Conservation (phyloP, 2,329 filamentous ascomycete species). For the Talaromyces sp. region DNA sequence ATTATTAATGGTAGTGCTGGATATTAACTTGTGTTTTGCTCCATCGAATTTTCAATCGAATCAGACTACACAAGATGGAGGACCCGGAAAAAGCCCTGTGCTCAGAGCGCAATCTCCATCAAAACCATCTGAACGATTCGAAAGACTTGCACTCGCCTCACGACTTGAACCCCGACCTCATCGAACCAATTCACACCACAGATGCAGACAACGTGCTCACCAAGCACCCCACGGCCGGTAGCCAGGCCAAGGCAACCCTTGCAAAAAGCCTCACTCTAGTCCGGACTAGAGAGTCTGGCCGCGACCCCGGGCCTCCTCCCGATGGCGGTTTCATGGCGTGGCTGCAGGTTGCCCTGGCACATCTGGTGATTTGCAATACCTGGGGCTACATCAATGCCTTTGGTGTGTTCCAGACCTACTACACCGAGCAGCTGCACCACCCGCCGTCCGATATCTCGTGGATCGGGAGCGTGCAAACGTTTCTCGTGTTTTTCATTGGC, state of each 20-base stretch:
- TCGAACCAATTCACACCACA: neutral
- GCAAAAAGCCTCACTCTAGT: slow-evolving; percentile 5
- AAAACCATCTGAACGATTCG: neutral
- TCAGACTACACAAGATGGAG: neutral
- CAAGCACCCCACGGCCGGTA: neutral
- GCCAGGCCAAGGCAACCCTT: neutral
- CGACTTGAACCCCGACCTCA: neutral
- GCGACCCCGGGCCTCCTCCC: slow-evolving; percentile 16
- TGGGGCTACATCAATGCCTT: slow-evolving; percentile 27
- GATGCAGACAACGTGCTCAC: neutral
- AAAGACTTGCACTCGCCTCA: too few species aligned
- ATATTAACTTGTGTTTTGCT: too few species aligned
- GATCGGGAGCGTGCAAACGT: slow-evolving; percentile 44
- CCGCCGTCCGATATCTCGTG: slow-evolving; percentile 38
- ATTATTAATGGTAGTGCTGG: too few species aligned
- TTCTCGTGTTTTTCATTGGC: slow-evolving; percentile 41
- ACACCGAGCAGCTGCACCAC: slow-evolving; percentile 26
- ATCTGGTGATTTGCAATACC: slow-evolving; percentile 24
- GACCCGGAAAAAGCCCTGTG: neutral
- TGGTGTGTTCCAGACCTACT: slow-evolving; percentile 43
- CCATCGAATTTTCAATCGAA: neutral
- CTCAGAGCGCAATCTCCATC: neutral
- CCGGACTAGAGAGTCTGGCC: slow-evolving; percentile 9
- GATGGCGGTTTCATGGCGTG: slow-evolving; percentile 27
- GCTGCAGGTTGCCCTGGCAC: slow-evolving; percentile 24